Base-by-base conservation (phyloP, 208 protist genomes). In the Tritrichomonas foetus region DNA sequence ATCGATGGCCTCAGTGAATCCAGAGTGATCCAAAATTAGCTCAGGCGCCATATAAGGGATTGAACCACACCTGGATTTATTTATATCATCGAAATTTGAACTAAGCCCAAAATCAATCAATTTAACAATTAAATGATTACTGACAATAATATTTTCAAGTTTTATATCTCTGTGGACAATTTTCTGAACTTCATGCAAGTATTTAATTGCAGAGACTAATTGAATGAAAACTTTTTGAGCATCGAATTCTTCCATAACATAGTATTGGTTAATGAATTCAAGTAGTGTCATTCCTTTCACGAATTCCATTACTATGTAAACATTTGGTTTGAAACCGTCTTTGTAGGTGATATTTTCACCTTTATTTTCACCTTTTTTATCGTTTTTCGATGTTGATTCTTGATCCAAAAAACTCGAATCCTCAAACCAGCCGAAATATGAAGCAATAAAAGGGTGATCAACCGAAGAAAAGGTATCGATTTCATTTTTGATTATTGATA, bases 81-180 rank as follows among this genome's bases (percentile, higher is more conserved):
- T 57, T 53, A 57, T 33, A 44, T 53, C 14, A 44, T 53, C 14
- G 30, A 89, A 57, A 13, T 13, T 33, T 33, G 25, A 39, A 20
- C 27, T 27, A 50, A 57, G n/a, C 0, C 93, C 93, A 93, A 95
- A 95, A 41, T 95, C 94, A 41, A 55, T 55, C 3, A 95, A 9
- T 36, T 94, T 95, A 8, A 95, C 94, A 3, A 82, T 64, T 36
- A 22, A 53, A 50, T 84, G 39, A 33, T 2, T 66, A 3, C 69
- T 78, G 47, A 95, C 3, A 11, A 95, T 66, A 49, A 94, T 50
- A 72, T 95, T 95, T 82, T 66, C 50, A 41, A 53, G 44, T 69
- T 95, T 95, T 72, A 95, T 72, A 93, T 95, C 95, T 44, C 94
- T 30, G 66, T 95, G 95, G 2, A 36, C 78, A 44, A 95, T 47